Conservation (phyloP, 2,329 filamentous ascomycete species). For the Tolypocladium paradoxum region DNA sequence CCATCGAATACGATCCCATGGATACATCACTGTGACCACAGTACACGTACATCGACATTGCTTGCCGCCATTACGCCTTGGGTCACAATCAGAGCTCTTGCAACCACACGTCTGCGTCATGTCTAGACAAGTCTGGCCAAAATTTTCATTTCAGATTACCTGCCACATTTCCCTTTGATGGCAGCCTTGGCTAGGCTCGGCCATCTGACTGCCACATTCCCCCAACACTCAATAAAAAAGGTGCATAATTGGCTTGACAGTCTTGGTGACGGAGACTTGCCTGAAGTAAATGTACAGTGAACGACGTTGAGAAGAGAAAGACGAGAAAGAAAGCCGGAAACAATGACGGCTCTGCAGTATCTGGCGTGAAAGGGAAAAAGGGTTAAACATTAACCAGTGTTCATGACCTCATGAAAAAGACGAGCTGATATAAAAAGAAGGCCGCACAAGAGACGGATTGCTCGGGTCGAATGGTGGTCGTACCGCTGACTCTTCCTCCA, state of each 20-base stretch:
- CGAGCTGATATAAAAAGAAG: slow-evolving; percentile 7
- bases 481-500: not conserved
- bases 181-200: not conserved
- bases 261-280: slow-evolving; percentile 16
- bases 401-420: slow-evolving; percentile 23
- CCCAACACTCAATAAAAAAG: not conserved
- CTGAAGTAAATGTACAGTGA: slow-evolving; percentile 20
- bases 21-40: not conserved
- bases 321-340: slow-evolving; percentile 5
- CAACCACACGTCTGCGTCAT: not conserved
- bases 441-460: slow-evolving; percentile 1
- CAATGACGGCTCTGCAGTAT: slow-evolving; percentile 2
- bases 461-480: slow-evolving; percentile 6
- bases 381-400: slow-evolving; percentile 22
- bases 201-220: not conserved
- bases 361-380: slow-evolving; percentile 4
- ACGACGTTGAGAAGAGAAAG: slow-evolving; percentile 4
- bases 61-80: not conserved
- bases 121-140: not conserved
- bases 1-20: not conserved
- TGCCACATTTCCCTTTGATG: not conserved
- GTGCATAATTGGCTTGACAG: slow-evolving; percentile 6
- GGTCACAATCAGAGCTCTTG: not conserved
- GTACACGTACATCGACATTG: not conserved
- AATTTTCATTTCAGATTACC: not conserved